Percentiles rank a stretch among this genome's conserved stretches.
Conservation (phyloP, 2,329 filamentous ascomycete genomes). For the Triangularia setosa region DNA sequence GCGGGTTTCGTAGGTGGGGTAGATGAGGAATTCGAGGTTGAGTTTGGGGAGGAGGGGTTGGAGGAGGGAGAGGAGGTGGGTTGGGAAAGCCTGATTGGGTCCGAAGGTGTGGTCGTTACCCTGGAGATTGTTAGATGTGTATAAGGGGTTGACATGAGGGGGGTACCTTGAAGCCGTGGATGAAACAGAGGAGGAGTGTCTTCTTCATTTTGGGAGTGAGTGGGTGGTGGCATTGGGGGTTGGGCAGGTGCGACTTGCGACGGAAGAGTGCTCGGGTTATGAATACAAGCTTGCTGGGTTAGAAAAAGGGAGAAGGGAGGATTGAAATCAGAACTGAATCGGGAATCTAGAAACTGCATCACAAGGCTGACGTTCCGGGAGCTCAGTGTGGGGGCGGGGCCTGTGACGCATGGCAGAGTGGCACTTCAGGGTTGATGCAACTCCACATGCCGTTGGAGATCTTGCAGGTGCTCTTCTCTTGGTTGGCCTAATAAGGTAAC, state of each 20-base stretch:
- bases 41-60: constrained; percentile 64
- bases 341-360: background rate
- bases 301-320: background rate
- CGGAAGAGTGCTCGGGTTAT: background rate
- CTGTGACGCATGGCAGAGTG: background rate
- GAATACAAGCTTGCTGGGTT: background rate
- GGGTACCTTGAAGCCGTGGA: constrained; percentile 78
- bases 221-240: constrained; percentile 28
- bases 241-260: background rate
- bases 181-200: constrained; percentile 76
- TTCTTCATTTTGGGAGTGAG: constrained; percentile 59
- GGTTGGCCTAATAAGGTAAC: too few species aligned
- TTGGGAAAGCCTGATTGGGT: constrained; percentile 61
- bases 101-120: constrained; percentile 77
- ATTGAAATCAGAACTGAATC: background rate
- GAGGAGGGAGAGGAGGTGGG: constrained; percentile 63
- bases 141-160: background rate
- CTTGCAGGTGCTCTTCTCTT: background rate
- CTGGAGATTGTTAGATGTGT: constrained; percentile 35
- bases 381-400: constrained; percentile 1
- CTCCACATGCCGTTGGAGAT: background rate
- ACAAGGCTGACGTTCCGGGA: background rate
- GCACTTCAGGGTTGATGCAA: background rate
- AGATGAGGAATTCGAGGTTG: constrained; percentile 64
- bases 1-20: constrained; percentile 77